These are phyloP conservation scores for Bryoerythrophyllum caledonicum DNA, from an alignment of 225 moss, liverwort and hornwort species.

Conservation along the genomic window DNA sequence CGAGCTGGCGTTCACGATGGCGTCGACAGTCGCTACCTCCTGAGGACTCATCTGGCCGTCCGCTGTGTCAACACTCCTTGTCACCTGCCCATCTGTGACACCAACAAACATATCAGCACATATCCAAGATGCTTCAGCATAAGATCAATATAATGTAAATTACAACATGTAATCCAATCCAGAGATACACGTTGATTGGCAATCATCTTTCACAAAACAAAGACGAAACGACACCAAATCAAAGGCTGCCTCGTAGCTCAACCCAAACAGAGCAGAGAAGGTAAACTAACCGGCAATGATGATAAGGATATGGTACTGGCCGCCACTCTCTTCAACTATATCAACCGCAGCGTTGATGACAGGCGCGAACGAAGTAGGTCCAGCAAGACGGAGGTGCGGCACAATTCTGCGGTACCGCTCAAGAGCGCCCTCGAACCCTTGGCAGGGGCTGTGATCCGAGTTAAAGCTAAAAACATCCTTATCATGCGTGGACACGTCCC, in stretches of 20 bases:
- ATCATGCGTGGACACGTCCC: constrained; percentile 59
- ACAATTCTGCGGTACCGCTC: constrained; percentile 46
- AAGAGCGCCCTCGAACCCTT: constrained; percentile 59
- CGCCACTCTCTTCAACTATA: constrained; percentile 61
- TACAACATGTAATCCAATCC: neutral
- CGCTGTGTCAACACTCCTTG: constrained; percentile 80
- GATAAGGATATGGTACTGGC: constrained; percentile 70
- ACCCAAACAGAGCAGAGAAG: neutral
- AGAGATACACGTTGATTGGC: too few species aligned
- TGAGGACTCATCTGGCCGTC: constrained; percentile 70
- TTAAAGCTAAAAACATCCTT: constrained; percentile 62
- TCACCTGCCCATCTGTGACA: constrained; percentile 70
- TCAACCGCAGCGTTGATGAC: constrained; percentile 65
- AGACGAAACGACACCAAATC: too few species aligned
- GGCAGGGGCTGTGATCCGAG: constrained; percentile 47
- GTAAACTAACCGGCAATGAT: constrained; percentile 59
- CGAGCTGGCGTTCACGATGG: constrained; percentile 87
- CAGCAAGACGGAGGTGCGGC: constrained; percentile 62
- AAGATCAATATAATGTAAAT: neutral
- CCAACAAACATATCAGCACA: neutral
- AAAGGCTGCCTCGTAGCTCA: too few species aligned
- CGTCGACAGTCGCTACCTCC: constrained; percentile 72
- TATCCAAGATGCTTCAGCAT: neutral
- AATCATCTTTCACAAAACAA: too few species aligned
- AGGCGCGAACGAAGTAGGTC: constrained; percentile 65